phyloP scores from a whole-genome alignment of 202 grass and related monocot genomes.

The Schoenoplectus triqueter region DNA sequence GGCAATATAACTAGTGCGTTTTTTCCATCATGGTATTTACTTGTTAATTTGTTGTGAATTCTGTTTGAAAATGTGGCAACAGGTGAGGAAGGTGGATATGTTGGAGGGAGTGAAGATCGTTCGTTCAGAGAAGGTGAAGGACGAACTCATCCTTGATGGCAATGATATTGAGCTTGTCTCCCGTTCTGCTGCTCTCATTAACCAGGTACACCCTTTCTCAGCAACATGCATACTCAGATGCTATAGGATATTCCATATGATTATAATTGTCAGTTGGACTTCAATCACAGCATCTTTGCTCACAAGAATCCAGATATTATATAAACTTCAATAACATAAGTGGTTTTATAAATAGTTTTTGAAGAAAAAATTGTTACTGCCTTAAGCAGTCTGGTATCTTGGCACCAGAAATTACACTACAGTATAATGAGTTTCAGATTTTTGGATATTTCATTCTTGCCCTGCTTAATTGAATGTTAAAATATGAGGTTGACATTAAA shows the following conservation, averaged over 20 bases:
- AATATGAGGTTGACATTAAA: no score
- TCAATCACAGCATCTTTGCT: background rate
- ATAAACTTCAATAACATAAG: no score
- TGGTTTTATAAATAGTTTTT: no score
- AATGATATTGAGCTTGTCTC: conserved; percentile 72
- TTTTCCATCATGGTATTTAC: background rate
- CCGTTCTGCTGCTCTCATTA: conserved; percentile 61
- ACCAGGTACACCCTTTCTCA: conserved; percentile 47
- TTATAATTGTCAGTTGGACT: background rate
- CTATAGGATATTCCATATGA: background rate
- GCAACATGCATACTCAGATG: background rate
- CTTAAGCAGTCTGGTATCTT: background rate
- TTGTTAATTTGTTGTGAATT: background rate
- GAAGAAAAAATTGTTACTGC: background rate
- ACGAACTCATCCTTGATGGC: conserved; percentile 73
- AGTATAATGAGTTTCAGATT: background rate
- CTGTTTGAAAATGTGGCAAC: background rate
- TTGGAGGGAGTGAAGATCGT: conserved; percentile 61
- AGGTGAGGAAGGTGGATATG: conserved; percentile 85
- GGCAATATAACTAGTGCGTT: background rate
- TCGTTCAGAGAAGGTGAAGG: conserved; percentile 77
- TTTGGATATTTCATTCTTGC: no score
- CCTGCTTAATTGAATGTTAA: no score
- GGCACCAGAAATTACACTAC: background rate
- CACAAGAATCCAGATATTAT: background rate